phyloP scores from a whole-genome alignment of 2,329 filamentous ascomycete genomes.

The Teratosphaeria viscida region DNA sequence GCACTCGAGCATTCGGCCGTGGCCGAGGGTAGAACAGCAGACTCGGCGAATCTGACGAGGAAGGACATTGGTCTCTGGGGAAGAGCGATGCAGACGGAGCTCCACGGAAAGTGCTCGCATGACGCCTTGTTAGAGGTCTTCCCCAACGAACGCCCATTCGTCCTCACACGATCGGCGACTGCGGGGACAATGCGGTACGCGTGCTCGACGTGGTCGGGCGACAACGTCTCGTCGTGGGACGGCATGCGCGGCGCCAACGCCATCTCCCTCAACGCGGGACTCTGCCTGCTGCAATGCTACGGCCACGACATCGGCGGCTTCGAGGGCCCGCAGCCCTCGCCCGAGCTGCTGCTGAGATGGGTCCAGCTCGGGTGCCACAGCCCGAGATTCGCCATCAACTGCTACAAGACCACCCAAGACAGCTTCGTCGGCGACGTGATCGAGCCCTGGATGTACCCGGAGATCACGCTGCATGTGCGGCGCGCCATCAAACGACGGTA shows the following conservation, averaged over 20 bases:
- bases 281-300: conserved; percentile 53
- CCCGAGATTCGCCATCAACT: conserved; percentile 65
- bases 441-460: conserved; percentile 68
- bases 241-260: conserved; percentile 64
- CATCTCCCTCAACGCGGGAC: conserved; percentile 55
- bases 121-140: conserved; percentile 52
- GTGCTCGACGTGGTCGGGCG: conserved; percentile 63
- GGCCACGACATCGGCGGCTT: conserved; percentile 69
- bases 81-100: conserved; percentile 56
- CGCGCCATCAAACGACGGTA: conserved; percentile 60
- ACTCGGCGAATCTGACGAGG: conserved; percentile 20
- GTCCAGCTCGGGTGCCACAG: conserved; percentile 61
- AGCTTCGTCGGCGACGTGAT: conserved; percentile 62
- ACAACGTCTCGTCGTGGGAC: conserved; percentile 65
- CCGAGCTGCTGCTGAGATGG: conserved; percentile 63
- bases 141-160: conserved; percentile 53
- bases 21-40: conserved; percentile 14
- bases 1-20: conserved; percentile 39
- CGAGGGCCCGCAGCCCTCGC: conserved; percentile 60
- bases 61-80: conserved; percentile 58
- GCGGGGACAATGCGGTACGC: conserved; percentile 60
- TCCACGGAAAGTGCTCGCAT: conserved; percentile 61
- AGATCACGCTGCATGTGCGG: conserved; percentile 52
- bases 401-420: conserved; percentile 62
- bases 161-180: conserved; percentile 60